Evolutionary conservation across 2,329 filamentous ascomycete species (phyloP).

Genomic region (Fusarium sp.): DNA sequence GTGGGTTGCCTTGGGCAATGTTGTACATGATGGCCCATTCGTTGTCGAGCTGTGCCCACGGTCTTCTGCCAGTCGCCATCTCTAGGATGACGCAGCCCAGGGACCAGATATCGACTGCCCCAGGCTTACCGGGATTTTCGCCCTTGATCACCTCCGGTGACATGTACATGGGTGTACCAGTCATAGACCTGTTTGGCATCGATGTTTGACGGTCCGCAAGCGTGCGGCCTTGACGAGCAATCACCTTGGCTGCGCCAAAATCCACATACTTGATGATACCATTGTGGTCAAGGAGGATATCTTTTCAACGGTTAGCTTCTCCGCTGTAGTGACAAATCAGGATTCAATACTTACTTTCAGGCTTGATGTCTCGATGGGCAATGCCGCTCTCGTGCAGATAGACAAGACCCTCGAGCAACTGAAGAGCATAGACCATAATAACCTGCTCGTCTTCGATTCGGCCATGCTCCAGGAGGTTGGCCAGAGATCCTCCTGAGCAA

Average conservation of each 20-base stretch:
- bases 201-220: slow-evolving; percentile 71
- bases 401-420: slow-evolving; percentile 91
- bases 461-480: slow-evolving; percentile 90
- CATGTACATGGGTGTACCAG: slow-evolving; percentile 99
- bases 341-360: slow-evolving; percentile 78
- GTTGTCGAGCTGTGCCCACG: slow-evolving; percentile 96
- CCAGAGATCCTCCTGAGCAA: slow-evolving; percentile 93
- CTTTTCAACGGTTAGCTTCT: slow-evolving; percentile 55
- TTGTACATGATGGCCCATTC: slow-evolving; percentile 99
- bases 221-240: slow-evolving; percentile 92
- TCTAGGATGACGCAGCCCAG: slow-evolving; percentile 96
- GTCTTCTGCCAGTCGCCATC: slow-evolving; percentile 94
- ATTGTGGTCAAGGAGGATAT: slow-evolving; percentile 96
- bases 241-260: slow-evolving; percentile 97
- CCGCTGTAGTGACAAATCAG: neutral
- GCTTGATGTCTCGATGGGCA: slow-evolving; percentile 97
- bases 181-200: slow-evolving; percentile 88
- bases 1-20: slow-evolving; percentile 95
- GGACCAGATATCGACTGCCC: slow-evolving; percentile 95
- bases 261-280: slow-evolving; percentile 99
- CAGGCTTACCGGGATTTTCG: slow-evolving; percentile 81
- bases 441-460: slow-evolving; percentile 98
- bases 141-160: slow-evolving; percentile 98
- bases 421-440: slow-evolving; percentile 94
- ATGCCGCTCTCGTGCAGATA: slow-evolving; percentile 94